These are phyloP conservation scores for cucumber (Cucumis sativus) DNA, from an alignment of 306 rosid genomes.

Conservation along the genomic window DNA sequence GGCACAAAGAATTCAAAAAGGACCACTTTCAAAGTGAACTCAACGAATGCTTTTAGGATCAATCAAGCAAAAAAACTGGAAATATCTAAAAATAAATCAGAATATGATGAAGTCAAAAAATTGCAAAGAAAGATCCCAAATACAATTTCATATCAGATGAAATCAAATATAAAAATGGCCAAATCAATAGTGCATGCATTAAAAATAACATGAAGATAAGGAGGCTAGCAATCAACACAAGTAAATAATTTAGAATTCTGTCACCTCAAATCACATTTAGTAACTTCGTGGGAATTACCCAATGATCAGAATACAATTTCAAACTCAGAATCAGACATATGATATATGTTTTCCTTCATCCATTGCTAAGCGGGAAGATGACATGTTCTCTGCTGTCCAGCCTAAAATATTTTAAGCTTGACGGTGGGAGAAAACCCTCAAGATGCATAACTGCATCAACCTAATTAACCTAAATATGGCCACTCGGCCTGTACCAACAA, in stretches of 20 bases:
- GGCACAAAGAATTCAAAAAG: not conserved
- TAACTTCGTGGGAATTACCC: not conserved
- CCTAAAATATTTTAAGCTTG: not conserved
- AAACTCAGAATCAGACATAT: not conserved
- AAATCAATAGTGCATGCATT: not conserved
- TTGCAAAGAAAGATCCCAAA: not conserved
- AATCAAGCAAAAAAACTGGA: not conserved
- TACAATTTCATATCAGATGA: not conserved
- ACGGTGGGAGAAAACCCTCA: not conserved
- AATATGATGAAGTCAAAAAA: not conserved
- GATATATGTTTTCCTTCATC: not conserved
- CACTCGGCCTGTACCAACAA: not conserved
- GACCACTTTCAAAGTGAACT: not conserved
- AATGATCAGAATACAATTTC: not conserved
- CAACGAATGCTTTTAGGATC: not conserved
- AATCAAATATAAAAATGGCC: not conserved
- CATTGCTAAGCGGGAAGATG: not conserved
- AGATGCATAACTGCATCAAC: not conserved
- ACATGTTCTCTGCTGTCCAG: not conserved
- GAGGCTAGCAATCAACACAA: not conserved
- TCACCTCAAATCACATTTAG: not conserved
- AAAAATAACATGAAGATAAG: not conserved
- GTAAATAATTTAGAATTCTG: not conserved
- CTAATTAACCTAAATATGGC: not conserved
- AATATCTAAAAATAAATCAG: not conserved